Percentiles rank a stretch among this genome's conserved stretches.
phyloP scores from a whole-genome alignment of 2,329 filamentous ascomycete genomes.

The Whalleya microplaca region DNA sequence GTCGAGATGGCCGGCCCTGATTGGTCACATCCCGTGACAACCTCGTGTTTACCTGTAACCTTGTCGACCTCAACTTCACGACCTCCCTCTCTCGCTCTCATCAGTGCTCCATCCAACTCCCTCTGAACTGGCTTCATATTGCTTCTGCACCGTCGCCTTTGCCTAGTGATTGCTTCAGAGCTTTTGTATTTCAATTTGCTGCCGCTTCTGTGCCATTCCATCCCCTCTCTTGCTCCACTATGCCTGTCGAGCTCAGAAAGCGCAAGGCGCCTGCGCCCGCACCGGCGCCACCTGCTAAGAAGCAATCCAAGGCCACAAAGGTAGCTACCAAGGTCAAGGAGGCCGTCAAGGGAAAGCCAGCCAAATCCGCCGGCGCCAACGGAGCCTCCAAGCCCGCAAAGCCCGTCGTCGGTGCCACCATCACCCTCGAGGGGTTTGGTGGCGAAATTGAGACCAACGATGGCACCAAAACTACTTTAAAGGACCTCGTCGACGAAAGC shows the following conservation, averaged over 20 bases:
- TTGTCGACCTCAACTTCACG: slow-evolving; percentile 32
- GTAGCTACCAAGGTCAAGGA: slow-evolving; percentile 44
- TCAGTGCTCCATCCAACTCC: slow-evolving; percentile 21
- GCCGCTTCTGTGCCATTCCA: slow-evolving; percentile 10
- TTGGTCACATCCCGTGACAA: slow-evolving; percentile 32
- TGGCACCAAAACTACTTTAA: slow-evolving; percentile 77
- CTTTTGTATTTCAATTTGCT: slow-evolving; percentile 10
- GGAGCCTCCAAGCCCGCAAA: slow-evolving; percentile 43
- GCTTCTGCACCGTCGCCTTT: slow-evolving; percentile 19
- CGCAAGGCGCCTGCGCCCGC: slow-evolving; percentile 47
- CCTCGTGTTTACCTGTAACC: slow-evolving; percentile 37
- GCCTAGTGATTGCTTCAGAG: slow-evolving; percentile 20
- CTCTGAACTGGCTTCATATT: slow-evolving; percentile 14
- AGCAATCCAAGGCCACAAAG: slow-evolving; percentile 47
- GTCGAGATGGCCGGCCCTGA: slow-evolving; percentile 26
- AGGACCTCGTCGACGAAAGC: slow-evolving; percentile 80
- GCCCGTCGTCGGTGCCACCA: slow-evolving; percentile 57
- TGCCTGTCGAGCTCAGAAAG: slow-evolving; percentile 50
- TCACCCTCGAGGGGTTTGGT: slow-evolving; percentile 63
- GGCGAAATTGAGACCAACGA: slow-evolving; percentile 84
- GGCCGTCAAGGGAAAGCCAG: slow-evolving; percentile 33
- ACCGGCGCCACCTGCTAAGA: slow-evolving; percentile 44
- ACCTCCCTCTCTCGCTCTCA: slow-evolving; percentile 24
- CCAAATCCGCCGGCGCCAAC: slow-evolving; percentile 36
- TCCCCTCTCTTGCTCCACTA: slow-evolving; percentile 27